phyloP scores from a whole-genome alignment of 2,329 filamentous ascomycete genomes.

The Neonectria faginata region DNA sequence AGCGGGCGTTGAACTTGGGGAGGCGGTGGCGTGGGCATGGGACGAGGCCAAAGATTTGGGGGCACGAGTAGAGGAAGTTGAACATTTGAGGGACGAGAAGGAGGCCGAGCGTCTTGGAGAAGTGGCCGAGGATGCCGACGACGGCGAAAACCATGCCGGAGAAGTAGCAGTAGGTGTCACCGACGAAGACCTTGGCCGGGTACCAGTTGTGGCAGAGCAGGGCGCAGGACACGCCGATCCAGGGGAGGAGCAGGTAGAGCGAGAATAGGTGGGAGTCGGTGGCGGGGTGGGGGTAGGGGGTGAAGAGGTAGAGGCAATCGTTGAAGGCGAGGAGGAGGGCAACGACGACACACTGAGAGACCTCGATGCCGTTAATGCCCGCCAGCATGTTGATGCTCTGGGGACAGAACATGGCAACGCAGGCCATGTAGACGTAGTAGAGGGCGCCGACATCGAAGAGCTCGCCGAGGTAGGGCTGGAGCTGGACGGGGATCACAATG shows the following conservation, averaged over 20 bases:
- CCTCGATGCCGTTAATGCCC: slow-evolving; percentile 98
- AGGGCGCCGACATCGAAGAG: slow-evolving; percentile 83
- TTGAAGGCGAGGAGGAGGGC: slow-evolving; percentile 86
- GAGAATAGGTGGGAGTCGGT: slow-evolving; percentile 97
- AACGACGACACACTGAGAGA: slow-evolving; percentile 92
- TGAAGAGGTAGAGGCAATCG: slow-evolving; percentile 87
- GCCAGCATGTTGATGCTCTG: slow-evolving; percentile 99
- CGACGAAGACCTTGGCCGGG: slow-evolving; percentile 93
- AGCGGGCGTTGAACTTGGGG: slow-evolving; percentile 86
- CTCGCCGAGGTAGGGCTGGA: slow-evolving; percentile 86
- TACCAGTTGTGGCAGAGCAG: slow-evolving; percentile 95
- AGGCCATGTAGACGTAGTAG: slow-evolving; percentile 98
- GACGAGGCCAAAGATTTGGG: slow-evolving; percentile 89
- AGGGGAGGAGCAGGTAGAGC: slow-evolving; percentile 92
- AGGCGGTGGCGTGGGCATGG: slow-evolving; percentile 94
- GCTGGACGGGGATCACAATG: slow-evolving; percentile 87
- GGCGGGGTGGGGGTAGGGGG: slow-evolving; percentile 88
- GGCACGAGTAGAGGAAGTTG: slow-evolving; percentile 94
- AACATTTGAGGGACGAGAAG: slow-evolving; percentile 93
- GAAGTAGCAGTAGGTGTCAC: slow-evolving; percentile 99
- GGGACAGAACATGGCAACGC: slow-evolving; percentile 95
- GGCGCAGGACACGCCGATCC: slow-evolving; percentile 90
- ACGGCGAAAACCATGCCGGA: slow-evolving; percentile 99
- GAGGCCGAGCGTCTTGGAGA: slow-evolving; percentile 94
- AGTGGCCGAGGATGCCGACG: slow-evolving; percentile 95